phyloP scores from a whole-genome alignment of 176 grass and related monocot species.

The Secale cereale region DNA sequence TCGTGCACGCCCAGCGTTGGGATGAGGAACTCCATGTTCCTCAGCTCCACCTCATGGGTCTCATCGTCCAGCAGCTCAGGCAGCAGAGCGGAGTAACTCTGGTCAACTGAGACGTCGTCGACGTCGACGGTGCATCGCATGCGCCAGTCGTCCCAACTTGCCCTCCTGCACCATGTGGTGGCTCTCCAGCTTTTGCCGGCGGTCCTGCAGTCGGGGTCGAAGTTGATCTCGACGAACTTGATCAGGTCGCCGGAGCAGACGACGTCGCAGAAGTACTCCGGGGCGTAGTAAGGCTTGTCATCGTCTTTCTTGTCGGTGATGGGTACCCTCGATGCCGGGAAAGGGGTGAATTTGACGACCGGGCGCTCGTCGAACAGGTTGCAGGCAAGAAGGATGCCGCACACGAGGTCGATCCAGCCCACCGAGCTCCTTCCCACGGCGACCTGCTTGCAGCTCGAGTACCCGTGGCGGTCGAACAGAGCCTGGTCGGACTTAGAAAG shows the following conservation, averaged over 20 bases:
- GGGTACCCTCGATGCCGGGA: not conserved
- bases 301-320: not conserved
- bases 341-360: not conserved
- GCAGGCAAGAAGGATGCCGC: not conserved
- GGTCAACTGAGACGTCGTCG: not conserved
- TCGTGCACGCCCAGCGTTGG: not conserved
- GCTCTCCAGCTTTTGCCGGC: not conserved
- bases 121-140: not conserved
- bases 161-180: not conserved
- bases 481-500: not conserved
- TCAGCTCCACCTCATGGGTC: not conserved
- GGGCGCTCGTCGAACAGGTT: not conserved
- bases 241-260: not conserved
- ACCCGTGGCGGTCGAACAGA: not conserved
- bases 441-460: not conserved
- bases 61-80: not conserved
- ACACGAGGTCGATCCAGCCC: not conserved
- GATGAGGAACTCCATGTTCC: not conserved
- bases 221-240: not conserved
- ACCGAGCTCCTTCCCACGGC: not conserved
- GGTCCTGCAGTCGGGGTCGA: not conserved
- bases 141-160: not conserved
- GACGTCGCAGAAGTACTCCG: not conserved
- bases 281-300: not conserved
- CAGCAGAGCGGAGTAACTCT: not conserved